Percentiles rank a stretch among this genome's conserved stretches.
Conservation (phyloP, 202 grass and related monocot species). For the Hordeum pubiflorum region DNA sequence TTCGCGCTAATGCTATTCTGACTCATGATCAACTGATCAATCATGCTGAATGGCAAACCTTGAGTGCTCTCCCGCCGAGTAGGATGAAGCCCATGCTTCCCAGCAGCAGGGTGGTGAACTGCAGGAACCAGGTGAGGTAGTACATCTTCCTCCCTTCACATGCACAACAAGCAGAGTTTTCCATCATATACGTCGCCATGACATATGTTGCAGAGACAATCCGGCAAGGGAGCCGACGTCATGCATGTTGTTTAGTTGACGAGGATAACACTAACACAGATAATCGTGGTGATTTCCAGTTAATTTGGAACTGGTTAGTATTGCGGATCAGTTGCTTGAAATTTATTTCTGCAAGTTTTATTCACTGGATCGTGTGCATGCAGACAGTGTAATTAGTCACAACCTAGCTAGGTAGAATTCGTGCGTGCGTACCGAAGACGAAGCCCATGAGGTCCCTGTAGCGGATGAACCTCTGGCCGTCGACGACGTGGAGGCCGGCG, state of each 20-base stretch:
- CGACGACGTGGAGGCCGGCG: slow-evolving; percentile 61
- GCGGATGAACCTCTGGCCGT: slow-evolving; percentile 63
- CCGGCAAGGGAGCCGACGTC: too few species aligned
- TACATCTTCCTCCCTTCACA: slow-evolving; percentile 66
- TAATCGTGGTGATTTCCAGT: too few species aligned
- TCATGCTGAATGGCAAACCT: slow-evolving; percentile 5
- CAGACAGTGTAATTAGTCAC: too few species aligned
- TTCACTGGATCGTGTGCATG: too few species aligned
- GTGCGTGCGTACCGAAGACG: slow-evolving; percentile 48
- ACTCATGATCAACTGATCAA: not conserved
- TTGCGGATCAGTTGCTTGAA: too few species aligned
- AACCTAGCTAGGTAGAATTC: too few species aligned
- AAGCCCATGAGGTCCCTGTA: slow-evolving; percentile 90
- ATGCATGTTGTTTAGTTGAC: too few species aligned
- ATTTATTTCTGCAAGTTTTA: not conserved
- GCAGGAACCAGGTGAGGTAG: slow-evolving; percentile 73
- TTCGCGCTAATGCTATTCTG: not conserved
- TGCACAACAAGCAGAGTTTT: not conserved
- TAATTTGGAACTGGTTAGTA: too few species aligned
- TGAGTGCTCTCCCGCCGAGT: slow-evolving; percentile 68
- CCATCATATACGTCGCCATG: too few species aligned
- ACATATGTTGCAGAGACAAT: too few species aligned
- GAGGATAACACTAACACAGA: too few species aligned
- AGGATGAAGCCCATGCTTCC: slow-evolving; percentile 83
- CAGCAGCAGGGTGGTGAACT: slow-evolving; percentile 71